Evolutionary conservation across 1,284 basidiomycete genomes (phyloP).

Genomic region (Pulveroboletus sp.): DNA sequence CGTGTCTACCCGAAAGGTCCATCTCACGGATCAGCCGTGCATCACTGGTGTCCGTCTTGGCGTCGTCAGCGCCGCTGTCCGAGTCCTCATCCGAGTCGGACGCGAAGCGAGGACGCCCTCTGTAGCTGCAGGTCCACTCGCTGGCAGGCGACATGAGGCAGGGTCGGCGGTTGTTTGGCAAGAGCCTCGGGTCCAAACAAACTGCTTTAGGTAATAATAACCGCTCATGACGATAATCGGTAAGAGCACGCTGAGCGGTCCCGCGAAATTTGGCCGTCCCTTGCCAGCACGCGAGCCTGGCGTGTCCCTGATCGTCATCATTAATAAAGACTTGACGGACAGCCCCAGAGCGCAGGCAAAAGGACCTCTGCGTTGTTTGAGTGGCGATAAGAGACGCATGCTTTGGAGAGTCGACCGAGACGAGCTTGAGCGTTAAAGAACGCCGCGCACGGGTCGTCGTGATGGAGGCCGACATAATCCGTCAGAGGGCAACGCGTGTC

Average conservation of each 20-base stretch:
- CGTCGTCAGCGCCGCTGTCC: conserved; percentile 6
- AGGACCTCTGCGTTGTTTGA: neutral
- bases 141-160: neutral
- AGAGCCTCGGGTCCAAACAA: conserved; percentile 18
- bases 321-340: too few relatives aligned
- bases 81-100: conserved; percentile 27
- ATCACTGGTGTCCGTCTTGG: conserved; percentile 25
- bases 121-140: conserved; percentile 37
- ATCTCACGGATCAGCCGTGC: conserved; percentile 49
- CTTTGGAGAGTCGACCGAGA: too few relatives aligned
- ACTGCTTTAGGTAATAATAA: neutral
- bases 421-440: too few relatives aligned
- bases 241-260: too few relatives aligned
- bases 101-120: conserved; percentile 18
- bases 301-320: too few relatives aligned
- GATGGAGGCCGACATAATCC: too few relatives aligned
- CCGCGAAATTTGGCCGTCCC: too few relatives aligned
- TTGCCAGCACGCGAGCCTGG: too few relatives aligned
- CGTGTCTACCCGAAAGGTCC: conserved; percentile 58
- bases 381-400: neutral
- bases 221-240: too few relatives aligned
- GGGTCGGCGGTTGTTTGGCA: conserved; percentile 20
- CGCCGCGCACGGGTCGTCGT: too few relatives aligned
- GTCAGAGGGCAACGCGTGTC: too few relatives aligned
- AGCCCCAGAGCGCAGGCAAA: too few relatives aligned